Base-by-base conservation (phyloP, 164 flowering plant genomes). In the Cinnamomum chago region DNA sequence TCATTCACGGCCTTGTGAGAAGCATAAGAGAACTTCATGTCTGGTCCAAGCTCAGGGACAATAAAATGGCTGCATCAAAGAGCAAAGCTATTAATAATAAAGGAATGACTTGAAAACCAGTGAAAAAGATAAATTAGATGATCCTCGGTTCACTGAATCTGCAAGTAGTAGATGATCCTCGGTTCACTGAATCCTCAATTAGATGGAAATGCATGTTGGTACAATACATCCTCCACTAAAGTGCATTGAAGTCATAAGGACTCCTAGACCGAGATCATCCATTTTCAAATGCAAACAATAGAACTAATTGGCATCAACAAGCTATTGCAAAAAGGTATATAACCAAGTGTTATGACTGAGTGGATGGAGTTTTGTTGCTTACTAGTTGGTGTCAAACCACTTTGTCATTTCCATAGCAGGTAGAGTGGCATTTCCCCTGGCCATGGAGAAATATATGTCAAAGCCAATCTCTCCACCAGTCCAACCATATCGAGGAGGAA, bases 401-500 rank as follows among this genome's bases (percentile, higher is more conserved):
- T 91, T 91, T 77, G 96, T 91, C 92, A 91, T 90, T 78, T 91
- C 96, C 94, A 90, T 90, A 75, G 96, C 96, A 67, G 92, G 94
- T 1, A 91, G 82, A 50, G 89, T 66, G 58, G 92, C 90, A 82
- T 90, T 90, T 55, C 96, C 96, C 75, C 96, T 84, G 65, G 92
- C 96, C 94, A 90, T 88, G 70, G 94, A 89, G 83, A 91, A 91
- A 82, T 84, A 90, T 20, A 77, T 75, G 67, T 85, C 92, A 47
- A 91, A 88, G 9, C 89, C 96, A 71, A 91, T 91, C 88, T 90
- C 95, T 28, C 89, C 90, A 70, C 90, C 90, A 60, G 75, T 77
- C 92, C 92, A 89, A 13, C 81, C 80, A 69, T 88, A 88, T 75
- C 95, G 87, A 2, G 86, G 76, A 9, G 95, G 93, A 65, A 91